Conservation (phyloP, 495 filamentous ascomycete species). For the Penicillium samsonianum region DNA sequence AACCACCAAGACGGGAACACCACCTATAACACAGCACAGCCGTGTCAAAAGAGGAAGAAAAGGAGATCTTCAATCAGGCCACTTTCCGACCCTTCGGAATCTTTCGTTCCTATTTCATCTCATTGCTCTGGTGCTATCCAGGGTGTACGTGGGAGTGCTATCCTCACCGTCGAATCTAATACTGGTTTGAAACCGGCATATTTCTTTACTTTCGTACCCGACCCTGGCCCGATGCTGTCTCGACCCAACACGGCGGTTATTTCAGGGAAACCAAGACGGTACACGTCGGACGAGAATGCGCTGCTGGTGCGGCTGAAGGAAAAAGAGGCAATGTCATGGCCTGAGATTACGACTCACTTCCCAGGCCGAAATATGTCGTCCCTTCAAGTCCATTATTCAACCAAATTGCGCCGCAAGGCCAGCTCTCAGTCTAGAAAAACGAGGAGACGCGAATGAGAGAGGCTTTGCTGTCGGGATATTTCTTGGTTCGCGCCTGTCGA, state of each 20-base stretch:
- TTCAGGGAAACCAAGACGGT: slow-evolving; percentile 11
- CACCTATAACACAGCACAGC: slow-evolving; percentile 10
- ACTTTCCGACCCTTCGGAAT: slow-evolving; percentile 10
- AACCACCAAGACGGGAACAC: slow-evolving; percentile 9
- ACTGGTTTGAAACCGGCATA: slow-evolving; percentile 15
- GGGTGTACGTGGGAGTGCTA: slow-evolving; percentile 11
- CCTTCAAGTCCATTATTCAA: slow-evolving; percentile 20
- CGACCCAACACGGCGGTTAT: slow-evolving; percentile 7
- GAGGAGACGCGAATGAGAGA: slow-evolving; percentile 13
- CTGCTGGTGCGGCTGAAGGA: slow-evolving; percentile 20
- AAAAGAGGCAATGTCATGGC: slow-evolving; percentile 16
- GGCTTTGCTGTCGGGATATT: slow-evolving; percentile 3
- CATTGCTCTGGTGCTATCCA: slow-evolving; percentile 12
- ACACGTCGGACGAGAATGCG: slow-evolving; percentile 16
- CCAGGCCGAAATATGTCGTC: slow-evolving; percentile 13
- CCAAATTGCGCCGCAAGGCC: slow-evolving; percentile 19
- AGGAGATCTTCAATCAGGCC: slow-evolving; percentile 11
- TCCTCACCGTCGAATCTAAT: slow-evolving; percentile 15
- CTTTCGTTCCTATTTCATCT: slow-evolving; percentile 11
- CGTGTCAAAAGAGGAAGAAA: slow-evolving; percentile 15
- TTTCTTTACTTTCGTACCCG: slow-evolving; percentile 21
- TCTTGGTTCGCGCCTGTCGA: slow-evolving; percentile 14
- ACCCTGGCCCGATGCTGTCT: slow-evolving; percentile 16
- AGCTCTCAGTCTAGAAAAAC: slow-evolving; percentile 13
- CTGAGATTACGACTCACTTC: slow-evolving; percentile 18